Conservation (phyloP, 805 yeast genomes). For the Dipodascopsis uninucleata region DNA sequence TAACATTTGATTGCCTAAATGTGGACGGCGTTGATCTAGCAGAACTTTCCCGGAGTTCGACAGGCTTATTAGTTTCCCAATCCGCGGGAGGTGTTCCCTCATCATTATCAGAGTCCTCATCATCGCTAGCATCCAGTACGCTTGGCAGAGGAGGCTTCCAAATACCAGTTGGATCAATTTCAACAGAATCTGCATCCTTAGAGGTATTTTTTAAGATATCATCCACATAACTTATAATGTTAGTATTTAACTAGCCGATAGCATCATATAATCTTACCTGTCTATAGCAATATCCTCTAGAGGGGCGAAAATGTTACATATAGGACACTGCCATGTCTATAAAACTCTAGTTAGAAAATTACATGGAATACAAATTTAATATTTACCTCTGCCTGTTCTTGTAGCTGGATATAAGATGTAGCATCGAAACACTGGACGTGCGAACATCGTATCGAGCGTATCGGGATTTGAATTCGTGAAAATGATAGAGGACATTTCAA, state of each 20-base stretch:
- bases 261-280: constrained; percentile 57
- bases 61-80: not conserved
- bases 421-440: constrained; percentile 92
- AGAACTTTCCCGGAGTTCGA: constrained; percentile 4
- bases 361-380: not conserved
- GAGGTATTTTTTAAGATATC: constrained; percentile 56
- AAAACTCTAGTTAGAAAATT: not conserved
- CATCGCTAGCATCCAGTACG: constrained; percentile 5
- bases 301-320: constrained; percentile 56
- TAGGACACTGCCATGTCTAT: constrained; percentile 78
- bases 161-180: constrained; percentile 64
- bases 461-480: constrained; percentile 66
- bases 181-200: constrained; percentile 60
- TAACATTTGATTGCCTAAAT: constrained; percentile 13
- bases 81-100: constrained; percentile 6
- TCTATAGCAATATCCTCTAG: constrained; percentile 64
- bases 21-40: constrained; percentile 4
- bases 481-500: constrained; percentile 78
- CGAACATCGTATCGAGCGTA: constrained; percentile 63
- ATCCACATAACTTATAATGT: constrained; percentile 22
- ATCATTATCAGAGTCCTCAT: constrained; percentile 2
- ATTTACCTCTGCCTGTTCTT: constrained; percentile 58
- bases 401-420: constrained; percentile 64
- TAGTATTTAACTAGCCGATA: constrained; percentile 63
- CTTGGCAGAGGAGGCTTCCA: constrained; percentile 50